These are phyloP conservation scores for Lachnellula cervina DNA, from an alignment of 2,329 filamentous ascomycete genomes.

Conservation along the genomic window DNA sequence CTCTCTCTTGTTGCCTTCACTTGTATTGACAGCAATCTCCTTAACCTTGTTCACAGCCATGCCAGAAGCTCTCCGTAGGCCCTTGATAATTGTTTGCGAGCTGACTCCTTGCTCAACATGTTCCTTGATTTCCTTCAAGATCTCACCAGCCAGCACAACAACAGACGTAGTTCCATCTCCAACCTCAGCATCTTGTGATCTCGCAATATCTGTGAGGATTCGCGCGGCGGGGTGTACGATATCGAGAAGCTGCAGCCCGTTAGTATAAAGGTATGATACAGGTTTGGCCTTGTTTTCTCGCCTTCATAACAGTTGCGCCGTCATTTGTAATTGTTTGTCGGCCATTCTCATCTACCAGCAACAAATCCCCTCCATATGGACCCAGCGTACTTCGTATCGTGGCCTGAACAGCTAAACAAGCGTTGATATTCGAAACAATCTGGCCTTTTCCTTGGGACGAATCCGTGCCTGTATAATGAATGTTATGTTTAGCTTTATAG, in stretches of 20 bases:
- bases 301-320: conserved; percentile 99
- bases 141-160: conserved; percentile 94
- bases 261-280: conserved; percentile 9
- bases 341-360: conserved; percentile 95
- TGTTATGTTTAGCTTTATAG: conserved; percentile 9
- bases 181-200: conserved; percentile 98
- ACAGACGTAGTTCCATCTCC: conserved; percentile 97
- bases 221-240: conserved; percentile 96
- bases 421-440: conserved; percentile 97
- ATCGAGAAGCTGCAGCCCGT: conserved; percentile 69
- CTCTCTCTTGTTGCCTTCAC: conserved; percentile 77
- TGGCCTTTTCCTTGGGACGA: conserved; percentile 95
- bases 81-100: conserved; percentile 97
- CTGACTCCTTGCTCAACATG: conserved; percentile 95
- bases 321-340: conserved; percentile 98
- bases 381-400: conserved; percentile 95
- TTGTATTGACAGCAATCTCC: conserved; percentile 87
- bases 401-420: conserved; percentile 89
- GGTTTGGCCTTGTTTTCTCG: conserved; percentile 32
- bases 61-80: conserved; percentile 75
- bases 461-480: conserved; percentile 70
- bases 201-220: conserved; percentile 95
- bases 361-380: conserved; percentile 91
- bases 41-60: conserved; percentile 99
- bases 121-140: conserved; percentile 94